Conservation (phyloP, 2,329 filamentous ascomycete species). For the Penicillium sp. region DNA sequence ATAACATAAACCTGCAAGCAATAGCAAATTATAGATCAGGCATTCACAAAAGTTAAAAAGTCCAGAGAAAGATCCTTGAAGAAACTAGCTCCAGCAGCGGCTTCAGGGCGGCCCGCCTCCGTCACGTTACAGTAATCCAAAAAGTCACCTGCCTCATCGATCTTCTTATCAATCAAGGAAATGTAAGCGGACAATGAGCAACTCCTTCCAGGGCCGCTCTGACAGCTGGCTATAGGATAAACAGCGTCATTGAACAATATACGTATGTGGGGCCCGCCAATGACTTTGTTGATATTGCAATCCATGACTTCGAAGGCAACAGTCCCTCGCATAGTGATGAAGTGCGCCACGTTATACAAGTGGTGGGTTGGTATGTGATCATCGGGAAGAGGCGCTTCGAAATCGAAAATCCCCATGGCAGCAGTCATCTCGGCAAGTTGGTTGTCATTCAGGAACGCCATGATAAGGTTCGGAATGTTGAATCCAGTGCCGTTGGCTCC, state of each 20-base stretch:
- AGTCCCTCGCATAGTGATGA: slow-evolving; percentile 63
- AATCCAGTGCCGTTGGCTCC: slow-evolving; percentile 30
- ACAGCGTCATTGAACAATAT: slow-evolving; percentile 63
- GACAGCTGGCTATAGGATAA: slow-evolving; percentile 58
- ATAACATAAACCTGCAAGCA: no score
- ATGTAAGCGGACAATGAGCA: slow-evolving; percentile 51
- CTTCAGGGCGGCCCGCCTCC: slow-evolving; percentile 12
- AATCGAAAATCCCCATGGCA: slow-evolving; percentile 61
- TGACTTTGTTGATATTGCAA: slow-evolving; percentile 37
- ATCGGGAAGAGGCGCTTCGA: slow-evolving; percentile 50
- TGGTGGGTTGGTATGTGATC: slow-evolving; percentile 49
- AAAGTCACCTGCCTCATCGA: slow-evolving; percentile 51
- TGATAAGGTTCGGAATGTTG: slow-evolving; percentile 56
- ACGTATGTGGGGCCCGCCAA: slow-evolving; percentile 43
- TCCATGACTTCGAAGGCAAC: slow-evolving; percentile 63
- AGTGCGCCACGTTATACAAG: slow-evolving; percentile 56
- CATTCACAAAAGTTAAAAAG: slow-evolving; percentile 30
- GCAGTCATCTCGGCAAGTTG: slow-evolving; percentile 63
- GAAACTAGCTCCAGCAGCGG: slow-evolving; percentile 26
- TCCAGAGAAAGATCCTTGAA: slow-evolving; percentile 30
- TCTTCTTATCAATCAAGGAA: slow-evolving; percentile 47
- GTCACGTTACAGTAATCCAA: slow-evolving; percentile 30
- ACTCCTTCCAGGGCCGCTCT: slow-evolving; percentile 55
- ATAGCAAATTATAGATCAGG: slow-evolving; percentile 12
- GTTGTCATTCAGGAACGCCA: slow-evolving; percentile 64